Percentiles rank a stretch among this genome's conserved stretches.
These are phyloP conservation scores for Didymella segeticola DNA, from an alignment of 2,329 filamentous ascomycete species.

Conservation along the genomic window DNA sequence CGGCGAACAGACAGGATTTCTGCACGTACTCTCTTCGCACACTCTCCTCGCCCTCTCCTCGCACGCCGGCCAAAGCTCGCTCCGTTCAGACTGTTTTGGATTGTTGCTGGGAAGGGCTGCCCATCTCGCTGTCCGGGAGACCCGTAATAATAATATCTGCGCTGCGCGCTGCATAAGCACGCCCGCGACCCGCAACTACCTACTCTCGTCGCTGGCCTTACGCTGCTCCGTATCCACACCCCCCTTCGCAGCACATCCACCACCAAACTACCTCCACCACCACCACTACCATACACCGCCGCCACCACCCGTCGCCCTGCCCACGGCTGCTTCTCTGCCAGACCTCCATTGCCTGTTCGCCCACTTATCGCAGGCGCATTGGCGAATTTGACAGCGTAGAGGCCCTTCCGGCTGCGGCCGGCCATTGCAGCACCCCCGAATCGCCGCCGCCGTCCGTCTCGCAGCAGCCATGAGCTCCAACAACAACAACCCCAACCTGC, in stretches of 20 bases:
- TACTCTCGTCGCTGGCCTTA: conserved; percentile 12
- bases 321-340: conserved; percentile 18
- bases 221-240: conserved; percentile 8
- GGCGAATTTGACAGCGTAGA: conserved; percentile 39
- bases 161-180: conserved; percentile 19
- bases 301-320: conserved; percentile 21
- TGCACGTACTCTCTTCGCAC: no score
- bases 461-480: conserved; percentile 14
- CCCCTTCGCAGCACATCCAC: conserved; percentile 13
- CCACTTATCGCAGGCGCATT: conserved; percentile 31
- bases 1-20: conserved; percentile 1
- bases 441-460: conserved; percentile 21
- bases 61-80: conserved; percentile 17
- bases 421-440: conserved; percentile 33
- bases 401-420: conserved; percentile 49
- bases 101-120: conserved; percentile 13
- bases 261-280: conserved; percentile 20
- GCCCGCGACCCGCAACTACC: conserved; percentile 10
- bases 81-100: conserved; percentile 14
- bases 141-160: conserved; percentile 27
- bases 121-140: conserved; percentile 15
- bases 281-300: no score
- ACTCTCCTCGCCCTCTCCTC: no score
- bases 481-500: conserved; percentile 22
- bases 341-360: conserved; percentile 7